Base-by-base conservation (phyloP, 176 grass and related monocot genomes). In the Aegilops tauschii region DNA sequence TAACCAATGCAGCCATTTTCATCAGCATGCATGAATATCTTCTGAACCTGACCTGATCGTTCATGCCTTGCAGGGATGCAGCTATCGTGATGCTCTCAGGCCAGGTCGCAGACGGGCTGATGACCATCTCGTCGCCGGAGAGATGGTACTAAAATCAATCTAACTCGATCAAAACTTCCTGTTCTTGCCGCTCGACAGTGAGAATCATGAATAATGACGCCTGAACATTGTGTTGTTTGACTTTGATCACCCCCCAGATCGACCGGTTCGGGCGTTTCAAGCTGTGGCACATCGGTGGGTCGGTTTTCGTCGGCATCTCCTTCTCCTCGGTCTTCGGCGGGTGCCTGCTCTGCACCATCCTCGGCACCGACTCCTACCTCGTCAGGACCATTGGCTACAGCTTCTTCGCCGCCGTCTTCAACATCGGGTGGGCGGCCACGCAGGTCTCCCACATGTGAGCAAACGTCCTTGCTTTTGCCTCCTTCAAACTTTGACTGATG, bases 281-380 rank as follows among this genome's bases (percentile, higher is more conserved):
- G 80, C 29, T 95, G 59, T 95, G 93, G 93, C 93, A 92, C 86
- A 71, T 85, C 72, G 93, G 93, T 12, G 93, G 93, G 17, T 90
- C 90, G 7, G 62, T 95, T 40, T 74, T 95, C 1, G 93, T 95
- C 1, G 85, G 87, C 32, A 35, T 95, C 47, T 95, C 93, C 31
- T 95, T 95, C 86, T 95, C 93, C 2, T 95, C 93, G 0, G 93
- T 95, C 63, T 95, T 95, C 44, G 93, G 93, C 36, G 88, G 90
- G 58, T 95, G 93, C 50, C 62, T 92, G 17, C 83, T 91, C 11
- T 95, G 93, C 83, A 81, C 86, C 65, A 50, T 95, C 30, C 81
- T 95, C 29, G 88, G 93, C 21, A 90, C 88, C 36, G 88, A 95
- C 10, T 92, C 93, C 7, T 85, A 74, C 66, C 77, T 87, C 5